Conservation (phyloP, 1,284 basidiomycete genomes). For the Cystobasidium slooffiae region DNA sequence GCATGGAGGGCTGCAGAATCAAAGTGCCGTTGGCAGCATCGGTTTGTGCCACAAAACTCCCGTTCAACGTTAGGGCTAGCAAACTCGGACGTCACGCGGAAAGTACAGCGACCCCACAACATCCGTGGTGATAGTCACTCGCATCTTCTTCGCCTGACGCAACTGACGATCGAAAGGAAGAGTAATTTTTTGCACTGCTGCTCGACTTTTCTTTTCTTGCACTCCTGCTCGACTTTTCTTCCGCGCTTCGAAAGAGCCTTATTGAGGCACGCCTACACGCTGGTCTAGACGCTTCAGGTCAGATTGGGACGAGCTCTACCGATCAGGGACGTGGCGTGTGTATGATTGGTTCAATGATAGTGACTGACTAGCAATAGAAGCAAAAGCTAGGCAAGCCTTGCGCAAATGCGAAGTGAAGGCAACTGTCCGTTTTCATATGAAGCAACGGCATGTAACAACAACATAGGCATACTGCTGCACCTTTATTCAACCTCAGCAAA, state of each 20-base stretch:
- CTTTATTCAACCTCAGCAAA: too few species aligned
- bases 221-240: too few species aligned
- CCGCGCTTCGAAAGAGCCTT: slow-evolving; percentile 5
- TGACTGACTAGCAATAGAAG: too few species aligned
- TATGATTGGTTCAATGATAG: too few species aligned
- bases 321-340: slow-evolving; percentile 11
- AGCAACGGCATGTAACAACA: too few species aligned
- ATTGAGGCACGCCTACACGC: slow-evolving; percentile 7
- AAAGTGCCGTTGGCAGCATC: slow-evolving; percentile 12
- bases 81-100: slow-evolving; percentile 13
- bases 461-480: too few species aligned
- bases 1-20: slow-evolving; percentile 12
- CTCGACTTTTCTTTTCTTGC: slow-evolving; percentile 5
- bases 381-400: too few species aligned
- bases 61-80: slow-evolving; percentile 11
- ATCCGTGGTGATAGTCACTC: slow-evolving; percentile 10
- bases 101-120: slow-evolving; percentile 11
- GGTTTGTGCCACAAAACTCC: slow-evolving; percentile 11
- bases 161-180: slow-evolving; percentile 10
- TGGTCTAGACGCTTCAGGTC: slow-evolving; percentile 8
- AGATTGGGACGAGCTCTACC: slow-evolving; percentile 12
- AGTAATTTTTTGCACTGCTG: slow-evolving; percentile 5
- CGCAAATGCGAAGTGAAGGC: too few species aligned
- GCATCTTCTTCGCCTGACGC: slow-evolving; percentile 11
- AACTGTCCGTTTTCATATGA: too few species aligned